Evolutionary conservation across 176 grass and related monocot genomes (phyloP).

Genomic region (Eleusine coracana): DNA sequence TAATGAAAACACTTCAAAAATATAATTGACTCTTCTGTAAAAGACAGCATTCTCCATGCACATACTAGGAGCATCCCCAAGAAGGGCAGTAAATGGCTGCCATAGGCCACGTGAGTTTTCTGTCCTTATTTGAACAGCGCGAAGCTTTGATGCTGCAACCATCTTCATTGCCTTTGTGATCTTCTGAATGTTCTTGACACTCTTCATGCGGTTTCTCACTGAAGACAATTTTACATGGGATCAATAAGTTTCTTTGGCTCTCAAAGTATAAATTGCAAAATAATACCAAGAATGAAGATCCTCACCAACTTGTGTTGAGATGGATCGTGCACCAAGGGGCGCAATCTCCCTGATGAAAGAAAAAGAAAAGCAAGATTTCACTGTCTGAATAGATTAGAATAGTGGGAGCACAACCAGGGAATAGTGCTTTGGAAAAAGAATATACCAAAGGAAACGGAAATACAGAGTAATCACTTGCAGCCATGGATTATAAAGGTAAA

Average conservation of each 20-base stretch:
- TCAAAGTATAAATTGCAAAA: not conserved
- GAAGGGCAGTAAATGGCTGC: constrained; percentile 87
- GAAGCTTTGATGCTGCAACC: constrained; percentile 87
- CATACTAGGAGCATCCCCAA: constrained; percentile 81
- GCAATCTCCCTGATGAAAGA: constrained; percentile 58
- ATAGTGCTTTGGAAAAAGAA: not conserved
- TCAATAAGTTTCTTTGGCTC: constrained; percentile 4
- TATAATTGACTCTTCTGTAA: not conserved
- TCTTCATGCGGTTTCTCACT: constrained; percentile 94
- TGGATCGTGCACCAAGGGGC: constrained; percentile 53
- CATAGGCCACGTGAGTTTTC: constrained; percentile 86
- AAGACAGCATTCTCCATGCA: constrained; percentile 23
- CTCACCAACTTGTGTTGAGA: constrained; percentile 85
- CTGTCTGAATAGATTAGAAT: constrained; percentile 1
- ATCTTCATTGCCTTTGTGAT: constrained; percentile 98
- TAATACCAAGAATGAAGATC: constrained; percentile 2
- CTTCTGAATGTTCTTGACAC: constrained; percentile 94
- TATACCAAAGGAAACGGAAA: not conserved
- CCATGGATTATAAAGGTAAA: not conserved
- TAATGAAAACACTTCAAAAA: not conserved
- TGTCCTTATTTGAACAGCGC: constrained; percentile 77
- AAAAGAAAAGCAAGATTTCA: not conserved
- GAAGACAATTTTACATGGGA: not conserved
- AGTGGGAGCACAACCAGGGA: not conserved
- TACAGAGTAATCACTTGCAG: not conserved